A percentile compares a stretch with the other conserved stretches of the same genome.
These are phyloP conservation scores for Candida easanensis DNA, from an alignment of 805 yeast genomes.

Conservation along the genomic window DNA sequence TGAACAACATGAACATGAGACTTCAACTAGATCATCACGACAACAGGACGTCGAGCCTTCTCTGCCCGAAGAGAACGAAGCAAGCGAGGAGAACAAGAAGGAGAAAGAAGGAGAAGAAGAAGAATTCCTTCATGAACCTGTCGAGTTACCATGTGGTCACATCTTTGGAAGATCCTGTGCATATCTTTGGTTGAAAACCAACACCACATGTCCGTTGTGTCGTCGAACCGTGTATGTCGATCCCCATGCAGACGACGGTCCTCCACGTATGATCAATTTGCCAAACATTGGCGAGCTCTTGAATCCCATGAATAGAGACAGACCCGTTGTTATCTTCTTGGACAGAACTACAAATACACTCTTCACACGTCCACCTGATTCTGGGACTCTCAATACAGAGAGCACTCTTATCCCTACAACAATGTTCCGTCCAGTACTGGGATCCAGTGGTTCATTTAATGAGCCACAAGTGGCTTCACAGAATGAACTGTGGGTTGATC, in stretches of 20 bases:
- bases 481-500: no score
- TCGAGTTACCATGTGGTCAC: conserved; percentile 82
- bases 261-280: conserved; percentile 22
- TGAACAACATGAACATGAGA: no score
- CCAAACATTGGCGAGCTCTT: conserved; percentile 18
- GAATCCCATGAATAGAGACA: conserved; percentile 14
- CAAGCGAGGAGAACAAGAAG: no score
- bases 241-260: conserved; percentile 2
- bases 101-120: conserved; percentile 2
- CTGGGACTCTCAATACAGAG: not conserved
- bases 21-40: no score
- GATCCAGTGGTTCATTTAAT: no score
- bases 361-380: conserved; percentile 2
- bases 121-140: conserved; percentile 57
- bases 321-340: conserved; percentile 19
- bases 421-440: not conserved
- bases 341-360: conserved; percentile 20
- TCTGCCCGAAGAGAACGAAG: conserved; percentile 2
- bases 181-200: conserved; percentile 68
- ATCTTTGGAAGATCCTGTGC: conserved; percentile 84
- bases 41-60: not conserved
- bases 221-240: conserved; percentile 42
- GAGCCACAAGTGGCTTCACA: no score
- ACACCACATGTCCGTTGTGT: conserved; percentile 72
- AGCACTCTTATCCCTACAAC: not conserved